A percentile compares a stretch with the other conserved stretches of the same genome.
Conservation (phyloP, 495 filamentous ascomycete species). For the Penicillium cinerascens region DNA sequence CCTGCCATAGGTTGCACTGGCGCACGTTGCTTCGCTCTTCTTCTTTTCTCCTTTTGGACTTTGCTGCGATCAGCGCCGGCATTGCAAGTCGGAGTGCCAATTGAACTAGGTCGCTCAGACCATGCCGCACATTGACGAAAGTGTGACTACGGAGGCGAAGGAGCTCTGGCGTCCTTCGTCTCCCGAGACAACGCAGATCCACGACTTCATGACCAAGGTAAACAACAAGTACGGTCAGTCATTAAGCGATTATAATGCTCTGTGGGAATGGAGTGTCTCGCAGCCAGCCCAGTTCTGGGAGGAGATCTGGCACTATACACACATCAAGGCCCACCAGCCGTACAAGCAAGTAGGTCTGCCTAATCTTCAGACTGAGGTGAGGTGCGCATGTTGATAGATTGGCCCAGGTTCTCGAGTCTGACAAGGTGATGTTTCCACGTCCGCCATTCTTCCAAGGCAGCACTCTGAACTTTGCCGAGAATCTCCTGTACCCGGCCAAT, state of each 20-base stretch:
- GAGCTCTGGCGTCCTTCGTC: slow-evolving; percentile 72
- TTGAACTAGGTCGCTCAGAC: not conserved
- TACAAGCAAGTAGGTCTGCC: slow-evolving; percentile 56
- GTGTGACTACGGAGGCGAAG: slow-evolving; percentile 20
- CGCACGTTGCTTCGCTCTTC: too few species aligned
- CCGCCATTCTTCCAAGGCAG: slow-evolving; percentile 79
- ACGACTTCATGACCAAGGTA: slow-evolving; percentile 64
- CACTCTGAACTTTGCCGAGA: slow-evolving; percentile 86
- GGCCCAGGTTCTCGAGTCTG: slow-evolving; percentile 64
- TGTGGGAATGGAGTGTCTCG: slow-evolving; percentile 81
- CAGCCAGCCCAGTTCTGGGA: slow-evolving; percentile 78
- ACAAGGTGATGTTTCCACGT: slow-evolving; percentile 73
- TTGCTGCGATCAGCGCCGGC: too few species aligned
- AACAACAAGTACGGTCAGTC: slow-evolving; percentile 61
- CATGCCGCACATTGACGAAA: slow-evolving; percentile 29
- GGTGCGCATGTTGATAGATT: not conserved
- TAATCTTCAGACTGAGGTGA: not conserved
- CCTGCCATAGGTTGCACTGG: too few species aligned
- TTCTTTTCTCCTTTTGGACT: too few species aligned
- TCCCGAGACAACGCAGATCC: slow-evolving; percentile 64
- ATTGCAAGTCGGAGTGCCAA: too few species aligned
- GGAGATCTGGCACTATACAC: slow-evolving; percentile 78
- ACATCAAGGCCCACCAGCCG: slow-evolving; percentile 62
- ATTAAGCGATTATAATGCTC: slow-evolving; percentile 62
- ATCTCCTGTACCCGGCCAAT: slow-evolving; percentile 72